Percentiles rank a stretch among this genome's conserved stretches.
These are phyloP conservation scores for Pueraria montana DNA, from an alignment of 306 rosid genomes.

Conservation along the genomic window DNA sequence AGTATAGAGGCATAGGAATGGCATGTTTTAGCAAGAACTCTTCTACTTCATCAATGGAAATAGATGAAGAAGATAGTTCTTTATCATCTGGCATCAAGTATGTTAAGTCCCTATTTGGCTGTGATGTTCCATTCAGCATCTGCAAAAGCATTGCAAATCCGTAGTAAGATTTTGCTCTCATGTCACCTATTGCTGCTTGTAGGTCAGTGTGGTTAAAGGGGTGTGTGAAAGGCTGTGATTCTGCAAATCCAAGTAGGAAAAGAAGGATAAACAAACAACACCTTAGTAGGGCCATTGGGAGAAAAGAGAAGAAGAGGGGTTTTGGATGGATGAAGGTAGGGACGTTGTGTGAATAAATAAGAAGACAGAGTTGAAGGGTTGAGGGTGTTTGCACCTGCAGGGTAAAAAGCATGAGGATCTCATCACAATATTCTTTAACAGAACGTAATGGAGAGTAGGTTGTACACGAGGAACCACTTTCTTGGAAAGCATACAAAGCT, in stretches of 20 bases:
- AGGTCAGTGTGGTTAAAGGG: constrained; percentile 54
- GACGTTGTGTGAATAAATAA: constrained; percentile 47
- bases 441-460: constrained; percentile 50
- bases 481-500: constrained; percentile 44
- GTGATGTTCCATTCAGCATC: constrained; percentile 61
- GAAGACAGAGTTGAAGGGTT: constrained; percentile 23
- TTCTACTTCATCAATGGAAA: constrained; percentile 46
- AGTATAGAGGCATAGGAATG: constrained; percentile 58
- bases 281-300: constrained; percentile 42
- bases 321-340: constrained; percentile 9
- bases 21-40: constrained; percentile 59
- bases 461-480: constrained; percentile 50
- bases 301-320: not conserved
- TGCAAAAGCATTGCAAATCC: constrained; percentile 73
- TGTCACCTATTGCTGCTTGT: constrained; percentile 56
- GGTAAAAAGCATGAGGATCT: constrained; percentile 49
- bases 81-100: constrained; percentile 67
- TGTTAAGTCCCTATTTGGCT: constrained; percentile 53
- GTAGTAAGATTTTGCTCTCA: constrained; percentile 60
- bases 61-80: constrained; percentile 53
- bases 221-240: constrained; percentile 42
- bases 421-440: constrained; percentile 23
- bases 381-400: constrained; percentile 10
- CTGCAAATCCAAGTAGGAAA: constrained; percentile 44
- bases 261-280: constrained; percentile 35